Percentiles rank a stretch among this genome's conserved stretches.
phyloP scores from a whole-genome alignment of 768 basidiomycete genomes.

The Phanerochaete carnosa region DNA sequence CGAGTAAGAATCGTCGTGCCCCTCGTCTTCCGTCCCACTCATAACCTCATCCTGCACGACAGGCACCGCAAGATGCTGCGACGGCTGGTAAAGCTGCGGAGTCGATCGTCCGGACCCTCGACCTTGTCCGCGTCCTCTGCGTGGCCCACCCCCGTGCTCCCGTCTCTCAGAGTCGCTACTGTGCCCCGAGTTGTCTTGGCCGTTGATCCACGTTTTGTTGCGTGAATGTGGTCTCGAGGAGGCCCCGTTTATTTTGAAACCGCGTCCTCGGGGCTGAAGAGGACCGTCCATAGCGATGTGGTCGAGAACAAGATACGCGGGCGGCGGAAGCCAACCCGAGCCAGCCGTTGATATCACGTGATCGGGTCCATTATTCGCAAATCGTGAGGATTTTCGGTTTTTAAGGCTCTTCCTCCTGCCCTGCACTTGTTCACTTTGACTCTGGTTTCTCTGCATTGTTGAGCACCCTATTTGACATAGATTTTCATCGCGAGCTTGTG shows the following conservation, averaged over 20 bases:
- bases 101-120: slow-evolving; percentile 33
- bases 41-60: slow-evolving; percentile 27
- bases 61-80: slow-evolving; percentile 7
- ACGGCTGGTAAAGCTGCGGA: slow-evolving; percentile 30
- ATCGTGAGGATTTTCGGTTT: not conserved
- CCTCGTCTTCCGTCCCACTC: slow-evolving; percentile 31
- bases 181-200: slow-evolving; percentile 37
- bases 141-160: slow-evolving; percentile 56
- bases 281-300: slow-evolving; percentile 10
- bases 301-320: not conserved
- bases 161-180: slow-evolving; percentile 49
- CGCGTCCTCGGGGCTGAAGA: slow-evolving; percentile 11
- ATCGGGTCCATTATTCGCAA: not conserved
- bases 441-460: not conserved
- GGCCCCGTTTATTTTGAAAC: slow-evolving; percentile 7
- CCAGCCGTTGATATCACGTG: not conserved
- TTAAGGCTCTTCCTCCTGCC: not conserved
- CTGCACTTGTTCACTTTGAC: not conserved
- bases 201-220: slow-evolving; percentile 64
- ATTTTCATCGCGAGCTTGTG: not conserved
- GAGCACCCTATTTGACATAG: not conserved
- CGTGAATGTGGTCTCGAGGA: slow-evolving; percentile 33
- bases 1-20: slow-evolving; percentile 30
- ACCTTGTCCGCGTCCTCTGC: slow-evolving; percentile 46
- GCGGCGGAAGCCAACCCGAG: not conserved